Percentiles rank a stretch among this genome's conserved stretches.
Conservation (phyloP, 495 filamentous ascomycete species). For the Penicillium taxi region DNA sequence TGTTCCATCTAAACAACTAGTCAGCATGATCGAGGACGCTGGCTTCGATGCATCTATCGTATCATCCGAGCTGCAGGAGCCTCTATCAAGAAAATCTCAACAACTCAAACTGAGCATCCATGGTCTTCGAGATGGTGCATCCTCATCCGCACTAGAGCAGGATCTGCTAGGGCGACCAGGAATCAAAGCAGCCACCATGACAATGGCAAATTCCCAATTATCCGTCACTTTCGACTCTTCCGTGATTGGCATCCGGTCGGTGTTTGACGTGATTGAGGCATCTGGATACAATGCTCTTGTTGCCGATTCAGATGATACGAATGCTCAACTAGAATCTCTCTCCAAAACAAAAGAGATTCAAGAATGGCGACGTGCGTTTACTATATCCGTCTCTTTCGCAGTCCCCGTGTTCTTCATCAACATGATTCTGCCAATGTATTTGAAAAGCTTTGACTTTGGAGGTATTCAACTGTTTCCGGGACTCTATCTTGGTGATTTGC, state of each 20-base stretch:
- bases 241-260: conserved; percentile 64
- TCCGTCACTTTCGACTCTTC: conserved; percentile 62
- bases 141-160: conserved; percentile 65
- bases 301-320: conserved; percentile 88
- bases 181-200: conserved; percentile 63
- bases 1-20: conserved; percentile 61
- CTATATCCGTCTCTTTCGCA: conserved; percentile 67
- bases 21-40: conserved; percentile 58
- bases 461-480: conserved; percentile 57
- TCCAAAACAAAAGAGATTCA: conserved; percentile 94
- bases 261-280: conserved; percentile 76
- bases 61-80: conserved; percentile 32
- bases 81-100: conserved; percentile 29
- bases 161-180: conserved; percentile 58
- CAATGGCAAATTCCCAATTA: conserved; percentile 57
- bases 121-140: conserved; percentile 61
- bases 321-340: conserved; percentile 90
- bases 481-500: conserved; percentile 76
- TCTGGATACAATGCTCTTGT: conserved; percentile 80
- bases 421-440: conserved; percentile 81
- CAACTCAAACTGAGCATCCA: conserved; percentile 72
- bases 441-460: conserved; percentile 67
- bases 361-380: conserved; percentile 80
- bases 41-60: conserved; percentile 83
- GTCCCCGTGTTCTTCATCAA: conserved; percentile 86